These are phyloP conservation scores for Isabelozyma heimii DNA, from an alignment of 805 yeast species.

Conservation along the genomic window DNA sequence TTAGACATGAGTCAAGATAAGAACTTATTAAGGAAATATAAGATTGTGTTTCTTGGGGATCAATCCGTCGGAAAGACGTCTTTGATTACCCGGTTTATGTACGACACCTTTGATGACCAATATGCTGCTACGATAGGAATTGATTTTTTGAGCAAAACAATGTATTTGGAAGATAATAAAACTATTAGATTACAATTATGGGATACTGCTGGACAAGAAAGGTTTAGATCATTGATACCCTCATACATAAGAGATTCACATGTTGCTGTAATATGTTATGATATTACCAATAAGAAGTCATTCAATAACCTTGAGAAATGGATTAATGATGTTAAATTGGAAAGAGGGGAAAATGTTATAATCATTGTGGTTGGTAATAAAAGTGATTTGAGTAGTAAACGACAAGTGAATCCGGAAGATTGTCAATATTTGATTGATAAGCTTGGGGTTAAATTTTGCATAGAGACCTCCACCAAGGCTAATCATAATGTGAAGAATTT, in stretches of 20 bases:
- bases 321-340: conserved; percentile 93
- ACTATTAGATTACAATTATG: conserved; percentile 93
- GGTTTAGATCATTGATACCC: conserved; percentile 92
- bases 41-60: conserved; percentile 95
- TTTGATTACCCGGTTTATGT: conserved; percentile 94
- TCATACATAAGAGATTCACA: conserved; percentile 93
- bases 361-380: conserved; percentile 92
- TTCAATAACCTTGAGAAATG: conserved; percentile 84
- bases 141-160: conserved; percentile 89
- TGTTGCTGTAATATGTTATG: conserved; percentile 97
- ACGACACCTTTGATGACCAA: conserved; percentile 94
- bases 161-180: conserved; percentile 89
- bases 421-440: conserved; percentile 75
- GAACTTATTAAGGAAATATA: conserved; percentile 60
- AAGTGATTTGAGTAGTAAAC: conserved; percentile 72
- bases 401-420: conserved; percentile 81
- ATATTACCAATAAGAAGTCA: conserved; percentile 81
- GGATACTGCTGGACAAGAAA: conserved; percentile 98
- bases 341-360: conserved; percentile 87
- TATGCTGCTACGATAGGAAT: conserved; percentile 97
- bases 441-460: conserved; percentile 73
- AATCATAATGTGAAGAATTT: conserved; percentile 90
- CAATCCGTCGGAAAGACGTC: conserved; percentile 96
- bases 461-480: conserved; percentile 93
- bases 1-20: conserved; percentile 11